Evolutionary conservation across 2,329 filamentous ascomycete genomes (phyloP), one percentile per base, ranked within the genome.

Genomic region (Apiospora rasikravindrae): DNA sequence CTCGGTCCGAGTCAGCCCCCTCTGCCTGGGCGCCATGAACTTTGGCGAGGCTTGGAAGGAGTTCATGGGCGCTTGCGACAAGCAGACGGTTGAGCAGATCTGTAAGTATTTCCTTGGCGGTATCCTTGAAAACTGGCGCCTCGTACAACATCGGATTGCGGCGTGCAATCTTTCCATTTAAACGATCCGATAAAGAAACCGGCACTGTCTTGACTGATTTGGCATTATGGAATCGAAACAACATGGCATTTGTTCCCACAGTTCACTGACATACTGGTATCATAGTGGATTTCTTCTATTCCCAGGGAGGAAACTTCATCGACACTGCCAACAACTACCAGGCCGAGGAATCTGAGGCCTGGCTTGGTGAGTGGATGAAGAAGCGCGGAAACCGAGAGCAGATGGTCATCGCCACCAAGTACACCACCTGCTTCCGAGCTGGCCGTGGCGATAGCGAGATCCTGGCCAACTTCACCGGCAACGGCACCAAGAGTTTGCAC

Each of bases 271-370:
- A 40, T 8, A 7, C 2, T 33, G 45, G 13, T 64, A n/a, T 40
- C 19, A n/a, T 10, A 64, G 85, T 94, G 11, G 91, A 94, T 77
- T 89, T 87, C 78, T 94, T 89, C 81, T 89, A 87, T 73, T 86
- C 87, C 7, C 86, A 90, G 66, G 80, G 88, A 72, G 92, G 92
- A 33, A 94, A 94, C 82, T 94, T 94, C 80, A 91, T 94, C 77
- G 92, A 94, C 79, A 93, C 91, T 0, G 78, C 91, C 72, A 92
- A 90, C 82, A 91, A 91, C 80, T 94, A 94, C 81, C 91, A 92
- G 76, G 82, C 85, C 71, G 85, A 84, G 73, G 86, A 93, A 79
- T 89, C 88, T 0, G 92, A 94, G 80, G 80, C 77, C 70, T 92
- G 91, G 88, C 83, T 94, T 71, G 92, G 92, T 47, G 90, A 92